Base-by-base conservation (phyloP, 2,329 filamentous ascomycete genomes). In the Fusarium udum region DNA sequence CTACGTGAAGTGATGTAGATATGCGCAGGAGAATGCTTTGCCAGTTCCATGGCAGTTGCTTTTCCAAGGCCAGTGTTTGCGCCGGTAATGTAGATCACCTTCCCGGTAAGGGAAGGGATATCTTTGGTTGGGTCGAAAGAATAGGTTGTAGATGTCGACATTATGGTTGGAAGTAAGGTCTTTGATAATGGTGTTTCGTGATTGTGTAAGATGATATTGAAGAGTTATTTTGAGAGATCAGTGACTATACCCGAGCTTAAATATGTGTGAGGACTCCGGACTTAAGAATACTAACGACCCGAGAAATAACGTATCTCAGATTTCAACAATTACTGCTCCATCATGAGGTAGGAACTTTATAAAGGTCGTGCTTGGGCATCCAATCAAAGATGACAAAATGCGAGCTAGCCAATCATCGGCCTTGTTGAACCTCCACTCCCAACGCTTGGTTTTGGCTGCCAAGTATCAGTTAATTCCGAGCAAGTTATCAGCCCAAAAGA, bases 41-140 rank as follows among this genome's bases (percentile, higher is more conserved):
- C 42, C 0, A 68, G 26, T 22, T 68, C 56, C 2, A 68, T 24
- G 1, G 64, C 65, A 2, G 64, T 62, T 2, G 65, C 64, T 12
- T 68, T 68, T 2, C 65, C 65, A 0, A 68, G 64, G 0, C 65
- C 65, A 0, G 64, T 68, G 14, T 68, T 68, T 20, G 65, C 64
- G 0, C 65, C 65, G 0, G 65, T 68, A 11, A 68, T 68, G 3
- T 63, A 6, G 1, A 68, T 55, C 2, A 63, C 16, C 9, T 49
- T 49, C 1, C 32, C 42, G 1, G 22, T 0, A 1, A 68, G 64
- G 0, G 55, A 49, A 2, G 55, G 26, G 1, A 68, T 62, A 0
- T 68, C 53, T 15, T n/a, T 36, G 1, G 53, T 4, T 0, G 64
- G 26, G 1, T 43, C 0, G 1, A 62, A 68, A 4, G 48, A 1